Evolutionary conservation across 257 asterid genomes (phyloP).

Genomic region (Plantago ovata): DNA sequence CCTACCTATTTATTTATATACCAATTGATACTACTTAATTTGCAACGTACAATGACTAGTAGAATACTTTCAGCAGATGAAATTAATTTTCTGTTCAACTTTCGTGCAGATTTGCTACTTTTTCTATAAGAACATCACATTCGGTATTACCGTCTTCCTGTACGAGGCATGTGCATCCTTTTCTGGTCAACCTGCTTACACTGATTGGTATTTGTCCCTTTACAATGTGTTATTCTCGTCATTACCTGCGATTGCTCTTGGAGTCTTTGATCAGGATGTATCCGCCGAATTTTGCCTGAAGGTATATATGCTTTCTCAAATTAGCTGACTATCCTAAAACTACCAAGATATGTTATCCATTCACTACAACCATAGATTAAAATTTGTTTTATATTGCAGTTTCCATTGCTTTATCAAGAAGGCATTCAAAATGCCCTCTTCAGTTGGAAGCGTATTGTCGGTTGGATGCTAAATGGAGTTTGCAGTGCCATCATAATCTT

Average conservation of each 20-base stretch:
- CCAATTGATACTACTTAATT: neutral
- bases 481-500: conserved; percentile 63
- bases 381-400: conserved; percentile 37
- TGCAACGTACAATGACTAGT: neutral
- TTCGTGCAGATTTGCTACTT: conserved; percentile 75
- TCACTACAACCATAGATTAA: neutral
- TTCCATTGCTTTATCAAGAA: conserved; percentile 95
- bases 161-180: conserved; percentile 64
- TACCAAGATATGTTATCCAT: neutral
- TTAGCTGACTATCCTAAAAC: neutral
- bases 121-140: conserved; percentile 70
- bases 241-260: conserved; percentile 59
- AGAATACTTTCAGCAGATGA: neutral
- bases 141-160: conserved; percentile 61
- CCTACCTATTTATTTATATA: neutral
- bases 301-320: neutral
- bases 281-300: conserved; percentile 23
- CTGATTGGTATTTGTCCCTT: conserved; percentile 60
- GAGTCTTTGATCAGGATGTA: conserved; percentile 72
- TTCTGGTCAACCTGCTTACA: conserved; percentile 73
- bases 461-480: conserved; percentile 95
- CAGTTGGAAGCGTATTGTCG: conserved; percentile 87
- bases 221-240: conserved; percentile 70
- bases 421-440: conserved; percentile 85
- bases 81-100: neutral